These are phyloP conservation scores for Colletotrichum aenigma DNA, from an alignment of 2,329 filamentous ascomycete genomes.

Conservation along the genomic window DNA sequence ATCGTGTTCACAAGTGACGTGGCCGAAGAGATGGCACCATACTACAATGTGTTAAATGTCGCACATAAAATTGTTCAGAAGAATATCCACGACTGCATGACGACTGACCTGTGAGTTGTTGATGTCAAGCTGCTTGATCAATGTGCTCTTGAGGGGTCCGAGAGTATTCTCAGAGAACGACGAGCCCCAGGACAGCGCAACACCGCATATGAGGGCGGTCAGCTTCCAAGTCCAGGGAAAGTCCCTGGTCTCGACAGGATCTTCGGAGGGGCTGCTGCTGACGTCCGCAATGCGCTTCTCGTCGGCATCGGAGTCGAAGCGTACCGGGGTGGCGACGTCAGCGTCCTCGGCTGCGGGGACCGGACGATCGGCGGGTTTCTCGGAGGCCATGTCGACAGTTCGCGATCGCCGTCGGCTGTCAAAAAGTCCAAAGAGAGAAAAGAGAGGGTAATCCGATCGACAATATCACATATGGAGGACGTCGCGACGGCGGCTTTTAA, in stretches of 20 bases:
- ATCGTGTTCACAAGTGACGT: slow-evolving; percentile 28
- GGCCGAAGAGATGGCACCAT: slow-evolving; percentile 27
- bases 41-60: slow-evolving; percentile 2
- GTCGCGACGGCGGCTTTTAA: not conserved
- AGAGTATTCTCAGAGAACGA: slow-evolving; percentile 29
- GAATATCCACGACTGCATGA: not conserved
- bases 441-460: not conserved
- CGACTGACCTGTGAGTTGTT: slow-evolving; percentile 16
- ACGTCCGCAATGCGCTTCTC: not conserved
- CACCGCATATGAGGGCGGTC: slow-evolving; percentile 24
- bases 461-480: fast-evolving
- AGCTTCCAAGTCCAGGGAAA: slow-evolving; percentile 27
- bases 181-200: slow-evolving; percentile 27
- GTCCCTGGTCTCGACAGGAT: slow-evolving; percentile 15
- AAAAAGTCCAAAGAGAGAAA: not conserved
- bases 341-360: not conserved
- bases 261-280: not conserved
- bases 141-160: slow-evolving; percentile 27
- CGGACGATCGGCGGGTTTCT: not conserved
- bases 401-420: not conserved
- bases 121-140: slow-evolving; percentile 24
- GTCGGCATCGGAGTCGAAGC: not conserved
- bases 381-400: not conserved
- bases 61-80: not conserved
- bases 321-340: not conserved